Evolutionary conservation across 2,329 filamentous ascomycete species (phyloP).

Genomic region (Zasmidium citrigriseum): DNA sequence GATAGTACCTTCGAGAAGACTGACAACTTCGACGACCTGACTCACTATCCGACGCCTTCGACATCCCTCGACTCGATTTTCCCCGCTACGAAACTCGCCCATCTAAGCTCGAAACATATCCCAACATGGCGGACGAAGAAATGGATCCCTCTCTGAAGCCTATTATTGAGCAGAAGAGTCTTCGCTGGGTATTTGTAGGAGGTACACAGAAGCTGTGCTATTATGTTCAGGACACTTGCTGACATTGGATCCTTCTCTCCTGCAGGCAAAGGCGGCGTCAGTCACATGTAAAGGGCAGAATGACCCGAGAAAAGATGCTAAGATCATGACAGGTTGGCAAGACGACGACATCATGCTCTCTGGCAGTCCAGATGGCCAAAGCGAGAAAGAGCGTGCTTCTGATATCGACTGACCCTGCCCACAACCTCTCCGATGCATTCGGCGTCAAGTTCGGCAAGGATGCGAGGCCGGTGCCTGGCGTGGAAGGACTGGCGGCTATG

Average conservation of each 20-base stretch:
- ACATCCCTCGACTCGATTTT: no score
- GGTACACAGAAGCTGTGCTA: conserved; percentile 68
- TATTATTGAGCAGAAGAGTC: conserved; percentile 89
- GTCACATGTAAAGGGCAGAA: no score
- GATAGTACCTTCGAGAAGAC: neutral
- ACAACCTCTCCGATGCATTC: conserved; percentile 97
- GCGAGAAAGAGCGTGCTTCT: conserved; percentile 93
- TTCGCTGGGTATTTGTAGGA: conserved; percentile 98
- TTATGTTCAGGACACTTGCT: neutral
- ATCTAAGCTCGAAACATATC: no score
- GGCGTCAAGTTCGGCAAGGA: conserved; percentile 99
- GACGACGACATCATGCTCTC: conserved; percentile 98
- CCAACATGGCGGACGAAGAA: conserved; percentile 61
- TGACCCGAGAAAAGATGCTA: no score
- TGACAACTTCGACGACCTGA: neutral
- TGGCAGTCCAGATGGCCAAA: conserved; percentile 95
- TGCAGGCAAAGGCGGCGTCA: no score
- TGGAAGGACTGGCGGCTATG: conserved; percentile 94
- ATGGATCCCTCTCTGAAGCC: conserved; percentile 93
- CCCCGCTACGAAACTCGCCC: no score
- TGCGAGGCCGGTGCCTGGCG: conserved; percentile 86
- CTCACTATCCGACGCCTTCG: no score
- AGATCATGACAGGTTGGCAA: no score
- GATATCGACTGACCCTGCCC: conserved; percentile 96
- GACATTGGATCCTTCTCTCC: neutral